Evolutionary conservation across 1,284 basidiomycete genomes (phyloP).

Genomic region (Filobasidium uniguttulatum): DNA sequence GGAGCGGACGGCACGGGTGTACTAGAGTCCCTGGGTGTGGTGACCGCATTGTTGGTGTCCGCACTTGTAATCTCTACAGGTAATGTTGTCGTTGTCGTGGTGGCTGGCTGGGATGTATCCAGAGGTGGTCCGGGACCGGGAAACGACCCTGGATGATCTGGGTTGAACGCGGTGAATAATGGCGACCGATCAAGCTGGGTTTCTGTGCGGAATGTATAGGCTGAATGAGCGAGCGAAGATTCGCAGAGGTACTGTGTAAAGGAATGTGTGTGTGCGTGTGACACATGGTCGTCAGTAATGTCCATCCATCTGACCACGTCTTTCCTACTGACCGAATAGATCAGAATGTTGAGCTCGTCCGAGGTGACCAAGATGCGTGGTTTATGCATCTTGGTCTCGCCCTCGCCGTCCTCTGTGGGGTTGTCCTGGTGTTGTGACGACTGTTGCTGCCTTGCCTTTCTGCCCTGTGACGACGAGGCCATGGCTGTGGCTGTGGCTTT

Average conservation of each 20-base stretch:
- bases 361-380: constrained; percentile 21
- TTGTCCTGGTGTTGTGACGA: too few species aligned
- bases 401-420: too few species aligned
- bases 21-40: too few species aligned
- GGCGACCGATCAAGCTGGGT: constrained; percentile 24
- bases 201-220: constrained; percentile 29
- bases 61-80: too few species aligned
- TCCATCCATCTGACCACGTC: constrained; percentile 9
- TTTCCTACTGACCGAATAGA: constrained; percentile 25
- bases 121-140: neutral
- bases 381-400: neutral
- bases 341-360: constrained; percentile 33
- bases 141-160: constrained; percentile 6
- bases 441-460: too few species aligned
- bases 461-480: too few species aligned
- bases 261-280: neutral
- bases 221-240: constrained; percentile 32
- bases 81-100: neutral
- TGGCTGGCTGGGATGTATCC: neutral
- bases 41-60: too few species aligned
- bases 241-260: constrained; percentile 28
- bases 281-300: neutral
- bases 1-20: too few species aligned
- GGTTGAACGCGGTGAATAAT: constrained; percentile 30
- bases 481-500: too few species aligned